These are phyloP conservation scores for Fraxinus greggii DNA, from an alignment of 305 asterid species.

Conservation along the genomic window DNA sequence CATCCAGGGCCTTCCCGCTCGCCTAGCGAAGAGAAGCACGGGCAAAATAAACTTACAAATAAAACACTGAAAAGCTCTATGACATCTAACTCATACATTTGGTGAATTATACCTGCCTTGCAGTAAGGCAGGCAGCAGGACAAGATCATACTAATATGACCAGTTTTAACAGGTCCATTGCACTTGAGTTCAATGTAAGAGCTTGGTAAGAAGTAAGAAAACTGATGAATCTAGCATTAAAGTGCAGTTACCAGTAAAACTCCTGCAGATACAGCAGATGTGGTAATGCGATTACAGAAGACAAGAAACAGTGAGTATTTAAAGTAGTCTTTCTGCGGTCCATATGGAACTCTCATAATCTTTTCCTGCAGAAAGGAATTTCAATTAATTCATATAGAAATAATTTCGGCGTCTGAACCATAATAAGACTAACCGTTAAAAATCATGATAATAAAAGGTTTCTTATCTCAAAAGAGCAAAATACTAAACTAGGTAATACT, in stretches of 20 bases:
- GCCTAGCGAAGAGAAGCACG: slow-evolving; percentile 46
- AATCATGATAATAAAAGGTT: neutral
- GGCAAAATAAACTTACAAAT: slow-evolving; percentile 6
- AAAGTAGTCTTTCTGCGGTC: slow-evolving; percentile 71
- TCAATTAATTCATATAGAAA: slow-evolving; percentile 21
- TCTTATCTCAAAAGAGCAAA: neutral
- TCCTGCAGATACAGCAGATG: slow-evolving; percentile 87
- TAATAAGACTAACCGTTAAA: neutral
- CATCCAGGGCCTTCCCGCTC: slow-evolving; percentile 71
- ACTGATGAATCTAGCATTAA: slow-evolving; percentile 17
- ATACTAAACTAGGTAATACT: neutral
- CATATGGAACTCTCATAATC: slow-evolving; percentile 95
- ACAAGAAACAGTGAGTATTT: slow-evolving; percentile 84
- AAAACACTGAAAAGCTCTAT: slow-evolving; percentile 11
- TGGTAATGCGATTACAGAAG: slow-evolving; percentile 92
- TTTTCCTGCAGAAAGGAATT: slow-evolving; percentile 69
- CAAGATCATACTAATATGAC: neutral
- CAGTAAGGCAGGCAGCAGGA: neutral
- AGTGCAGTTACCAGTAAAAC: slow-evolving; percentile 62
- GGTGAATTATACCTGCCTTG: neutral
- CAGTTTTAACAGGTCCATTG: neutral
- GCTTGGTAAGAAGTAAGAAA: slow-evolving; percentile 1
- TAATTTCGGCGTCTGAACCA: neutral
- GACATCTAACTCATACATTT: slow-evolving; percentile 12
- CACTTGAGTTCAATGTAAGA: neutral